phyloP scores from a whole-genome alignment of 2,329 filamentous ascomycete genomes.

The Stagonosporopsis cucurbitacearum region DNA sequence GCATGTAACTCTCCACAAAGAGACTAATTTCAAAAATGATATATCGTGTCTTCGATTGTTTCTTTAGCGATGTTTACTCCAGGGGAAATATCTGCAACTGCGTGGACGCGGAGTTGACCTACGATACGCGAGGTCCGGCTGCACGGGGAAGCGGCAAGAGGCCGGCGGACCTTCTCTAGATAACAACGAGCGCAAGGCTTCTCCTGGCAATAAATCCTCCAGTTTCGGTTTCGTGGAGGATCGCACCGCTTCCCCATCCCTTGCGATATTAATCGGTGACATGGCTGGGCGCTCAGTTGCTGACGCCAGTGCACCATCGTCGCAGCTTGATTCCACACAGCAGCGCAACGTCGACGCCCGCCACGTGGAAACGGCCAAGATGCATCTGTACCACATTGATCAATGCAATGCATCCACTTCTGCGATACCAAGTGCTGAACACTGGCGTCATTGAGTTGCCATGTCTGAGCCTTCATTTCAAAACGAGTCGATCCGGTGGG shows the following conservation, averaged over 20 bases:
- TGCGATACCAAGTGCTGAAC: slow-evolving; percentile 9
- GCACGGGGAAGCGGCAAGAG: slow-evolving; percentile 12
- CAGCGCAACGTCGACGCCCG: slow-evolving; percentile 9
- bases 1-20: neutral
- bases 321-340: slow-evolving; percentile 4
- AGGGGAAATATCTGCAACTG: neutral
- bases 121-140: slow-evolving; percentile 8
- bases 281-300: slow-evolving; percentile 6
- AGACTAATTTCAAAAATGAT: neutral
- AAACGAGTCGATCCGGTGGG: slow-evolving; percentile 12
- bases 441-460: slow-evolving; percentile 14
- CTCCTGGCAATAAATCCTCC: slow-evolving; percentile 12
- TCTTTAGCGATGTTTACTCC: neutral
- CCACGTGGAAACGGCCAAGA: slow-evolving; percentile 17
- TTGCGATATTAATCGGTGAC: neutral
- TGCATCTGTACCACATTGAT: slow-evolving; percentile 17
- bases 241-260: neutral
- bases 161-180: slow-evolving; percentile 16
- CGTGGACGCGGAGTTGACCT: neutral
- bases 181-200: slow-evolving; percentile 12
- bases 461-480: slow-evolving; percentile 17
- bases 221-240: neutral
- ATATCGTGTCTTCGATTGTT: neutral
- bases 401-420: slow-evolving; percentile 16
- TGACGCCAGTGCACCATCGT: neutral